Percentiles rank a stretch among this genome's conserved stretches.
Evolutionary conservation across 2,329 filamentous ascomycete species (phyloP).

Genomic region (Myriosclerotinia curreyana): DNA sequence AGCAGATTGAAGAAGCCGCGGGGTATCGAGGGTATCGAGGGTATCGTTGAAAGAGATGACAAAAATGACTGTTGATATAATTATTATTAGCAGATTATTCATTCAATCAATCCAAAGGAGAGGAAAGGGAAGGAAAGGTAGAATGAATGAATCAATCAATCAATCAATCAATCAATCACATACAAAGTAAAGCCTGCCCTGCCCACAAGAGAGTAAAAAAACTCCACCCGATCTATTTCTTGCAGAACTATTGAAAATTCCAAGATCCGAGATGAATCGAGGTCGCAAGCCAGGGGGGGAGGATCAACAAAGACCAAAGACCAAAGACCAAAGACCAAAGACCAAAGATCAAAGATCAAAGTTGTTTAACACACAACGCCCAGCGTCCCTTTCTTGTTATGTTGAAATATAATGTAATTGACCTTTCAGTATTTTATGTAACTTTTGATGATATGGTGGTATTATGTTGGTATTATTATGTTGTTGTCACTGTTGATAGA

Average conservation of each 20-base stretch:
- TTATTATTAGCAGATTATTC: conserved; percentile 5
- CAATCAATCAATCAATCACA: not conserved
- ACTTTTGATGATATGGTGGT: not conserved
- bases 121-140: too few species aligned
- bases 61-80: conserved; percentile 14
- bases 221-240: conserved; percentile 6
- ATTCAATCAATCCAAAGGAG: not conserved
- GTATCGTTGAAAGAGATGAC: conserved; percentile 34
- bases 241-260: not conserved
- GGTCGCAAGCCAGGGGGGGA: not conserved
- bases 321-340: not conserved
- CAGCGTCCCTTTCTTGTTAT: conserved; percentile 7
- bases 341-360: not conserved
- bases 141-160: not conserved
- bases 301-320: conserved; percentile 1
- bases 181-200: conserved; percentile 12
- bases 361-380: conserved; percentile 10
- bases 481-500: not conserved
- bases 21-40: conserved; percentile 39
- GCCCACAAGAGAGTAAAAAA: not conserved
- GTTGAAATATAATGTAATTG: not conserved
- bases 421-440: not conserved
- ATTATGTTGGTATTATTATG: not conserved
- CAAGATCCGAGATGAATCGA: not conserved
- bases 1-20: conserved; percentile 27